Evolutionary conservation across 371 early-diverging fungal genomes (phyloP).

Genomic region (Mortierella sp.): DNA sequence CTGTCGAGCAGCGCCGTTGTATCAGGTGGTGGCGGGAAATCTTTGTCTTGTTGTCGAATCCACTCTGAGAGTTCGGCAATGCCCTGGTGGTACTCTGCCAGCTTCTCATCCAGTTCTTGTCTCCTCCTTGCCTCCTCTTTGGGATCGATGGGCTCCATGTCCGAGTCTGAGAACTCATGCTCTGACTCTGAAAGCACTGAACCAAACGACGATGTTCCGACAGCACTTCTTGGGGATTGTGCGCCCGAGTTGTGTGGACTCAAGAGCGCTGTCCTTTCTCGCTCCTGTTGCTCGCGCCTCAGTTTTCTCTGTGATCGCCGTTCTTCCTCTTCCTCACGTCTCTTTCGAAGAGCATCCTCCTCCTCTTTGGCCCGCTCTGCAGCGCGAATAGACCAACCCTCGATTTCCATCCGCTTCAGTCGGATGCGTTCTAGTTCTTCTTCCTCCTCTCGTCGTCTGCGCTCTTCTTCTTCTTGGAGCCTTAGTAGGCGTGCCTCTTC

Average conservation of each 20-base stretch:
- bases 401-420: slow-evolving; percentile 43
- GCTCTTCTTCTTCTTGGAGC: slow-evolving; percentile 36
- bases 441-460: slow-evolving; percentile 27
- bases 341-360: slow-evolving; percentile 44
- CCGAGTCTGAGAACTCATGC: slow-evolving; percentile 27
- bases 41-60: slow-evolving; percentile 31
- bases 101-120: slow-evolving; percentile 31
- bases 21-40: slow-evolving; percentile 27
- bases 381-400: slow-evolving; percentile 52
- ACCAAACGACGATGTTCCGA: slow-evolving; percentile 4
- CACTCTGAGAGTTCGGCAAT: slow-evolving; percentile 45
- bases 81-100: slow-evolving; percentile 44
- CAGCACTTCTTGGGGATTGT: neutral
- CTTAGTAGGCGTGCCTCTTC: slow-evolving; percentile 23
- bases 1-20: slow-evolving; percentile 40
- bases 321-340: slow-evolving; percentile 41
- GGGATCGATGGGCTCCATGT: slow-evolving; percentile 14
- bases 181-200: slow-evolving; percentile 31
- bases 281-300: slow-evolving; percentile 41
- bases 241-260: slow-evolving; percentile 3
- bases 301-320: slow-evolving; percentile 30
- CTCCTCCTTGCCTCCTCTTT: slow-evolving; percentile 26
- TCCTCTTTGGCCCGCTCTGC: slow-evolving; percentile 46
- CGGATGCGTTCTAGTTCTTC: slow-evolving; percentile 49
- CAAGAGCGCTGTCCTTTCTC: slow-evolving; percentile 10